Percentiles rank a stretch among this genome's conserved stretches.
Evolutionary conservation across 2,329 filamentous ascomycete genomes (phyloP).

Genomic region (Fusarium lateritium): DNA sequence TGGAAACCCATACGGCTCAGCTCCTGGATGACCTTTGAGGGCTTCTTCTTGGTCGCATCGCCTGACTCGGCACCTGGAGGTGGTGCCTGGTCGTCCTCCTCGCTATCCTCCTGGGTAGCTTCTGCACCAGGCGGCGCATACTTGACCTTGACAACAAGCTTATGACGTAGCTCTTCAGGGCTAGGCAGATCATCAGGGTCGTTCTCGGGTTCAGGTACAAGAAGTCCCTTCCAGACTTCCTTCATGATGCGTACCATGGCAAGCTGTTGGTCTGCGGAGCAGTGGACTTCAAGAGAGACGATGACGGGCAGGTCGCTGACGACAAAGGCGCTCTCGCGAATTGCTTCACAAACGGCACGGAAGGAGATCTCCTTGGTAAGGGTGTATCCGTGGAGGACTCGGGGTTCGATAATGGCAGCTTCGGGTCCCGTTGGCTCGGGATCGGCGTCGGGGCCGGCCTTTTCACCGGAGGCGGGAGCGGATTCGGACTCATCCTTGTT

Average conservation of each 20-base stretch:
- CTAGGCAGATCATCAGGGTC: constrained; percentile 71
- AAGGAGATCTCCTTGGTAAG: constrained; percentile 91
- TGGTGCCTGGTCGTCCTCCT: constrained; percentile 57
- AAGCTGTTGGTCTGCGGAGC: constrained; percentile 83
- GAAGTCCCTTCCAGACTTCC: constrained; percentile 81
- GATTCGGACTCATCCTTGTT: constrained; percentile 47
- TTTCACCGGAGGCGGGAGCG: constrained; percentile 5
- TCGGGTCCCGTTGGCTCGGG: constrained; percentile 39
- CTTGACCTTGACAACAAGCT: constrained; percentile 90
- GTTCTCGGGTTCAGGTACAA: constrained; percentile 71
- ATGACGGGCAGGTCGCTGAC: constrained; percentile 87
- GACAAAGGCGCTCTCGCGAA: constrained; percentile 83
- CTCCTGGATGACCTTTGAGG: constrained; percentile 77
- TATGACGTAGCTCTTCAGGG: constrained; percentile 78
- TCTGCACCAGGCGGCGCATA: constrained; percentile 65
- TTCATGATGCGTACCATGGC: constrained; percentile 95
- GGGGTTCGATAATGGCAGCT: constrained; percentile 71
- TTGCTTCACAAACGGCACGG: constrained; percentile 85
- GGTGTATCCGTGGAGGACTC: constrained; percentile 90
- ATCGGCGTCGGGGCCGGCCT: constrained; percentile 20
- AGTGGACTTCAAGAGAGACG: constrained; percentile 94
- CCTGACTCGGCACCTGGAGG: constrained; percentile 48
- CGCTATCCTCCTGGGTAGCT: constrained; percentile 53
- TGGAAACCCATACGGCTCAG: constrained; percentile 86
- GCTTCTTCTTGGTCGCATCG: constrained; percentile 66